A percentile compares a stretch with the other conserved stretches of the same genome.
These are phyloP conservation scores for Iberis pinnata DNA, from an alignment of 345 rosid genomes.

Conservation along the genomic window DNA sequence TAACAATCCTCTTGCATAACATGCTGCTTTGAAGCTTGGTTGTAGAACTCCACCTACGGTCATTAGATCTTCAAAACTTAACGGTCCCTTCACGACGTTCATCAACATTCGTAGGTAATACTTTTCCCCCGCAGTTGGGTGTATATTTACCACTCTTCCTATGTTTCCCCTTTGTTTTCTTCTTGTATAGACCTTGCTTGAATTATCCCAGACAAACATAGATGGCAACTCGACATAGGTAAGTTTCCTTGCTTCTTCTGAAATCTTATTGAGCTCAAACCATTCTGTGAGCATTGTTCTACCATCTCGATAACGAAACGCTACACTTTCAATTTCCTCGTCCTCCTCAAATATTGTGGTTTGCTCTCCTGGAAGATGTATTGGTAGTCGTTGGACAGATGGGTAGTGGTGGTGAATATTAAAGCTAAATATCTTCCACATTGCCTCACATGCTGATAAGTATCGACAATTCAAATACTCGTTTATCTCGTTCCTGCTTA, in stretches of 20 bases:
- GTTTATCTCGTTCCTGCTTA: not conserved
- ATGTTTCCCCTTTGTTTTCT: not conserved
- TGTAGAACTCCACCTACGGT: rapidly evolving
- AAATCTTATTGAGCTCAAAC: not conserved
- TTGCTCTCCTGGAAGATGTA: not conserved
- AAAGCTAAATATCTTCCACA: not conserved
- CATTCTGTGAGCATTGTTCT: not conserved
- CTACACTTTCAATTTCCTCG: no score
- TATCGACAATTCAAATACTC: not conserved
- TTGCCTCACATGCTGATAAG: not conserved
- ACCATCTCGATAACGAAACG: no score
- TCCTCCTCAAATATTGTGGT: no score
- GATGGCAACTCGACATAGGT: not conserved
- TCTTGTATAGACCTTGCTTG: not conserved
- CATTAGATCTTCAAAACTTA: not conserved
- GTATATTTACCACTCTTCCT: not conserved
- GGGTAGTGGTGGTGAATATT: not conserved
- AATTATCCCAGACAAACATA: not conserved
- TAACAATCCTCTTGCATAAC: not conserved
- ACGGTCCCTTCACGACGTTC: not conserved
- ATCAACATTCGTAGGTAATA: not conserved
- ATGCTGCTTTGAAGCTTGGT: not conserved
- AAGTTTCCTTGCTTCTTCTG: not conserved
- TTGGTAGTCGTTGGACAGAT: not conserved
- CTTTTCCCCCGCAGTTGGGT: rapidly evolving